Base-by-base conservation (phyloP, 2,329 filamentous ascomycete genomes). In the Alternaria angustiovoidea region DNA sequence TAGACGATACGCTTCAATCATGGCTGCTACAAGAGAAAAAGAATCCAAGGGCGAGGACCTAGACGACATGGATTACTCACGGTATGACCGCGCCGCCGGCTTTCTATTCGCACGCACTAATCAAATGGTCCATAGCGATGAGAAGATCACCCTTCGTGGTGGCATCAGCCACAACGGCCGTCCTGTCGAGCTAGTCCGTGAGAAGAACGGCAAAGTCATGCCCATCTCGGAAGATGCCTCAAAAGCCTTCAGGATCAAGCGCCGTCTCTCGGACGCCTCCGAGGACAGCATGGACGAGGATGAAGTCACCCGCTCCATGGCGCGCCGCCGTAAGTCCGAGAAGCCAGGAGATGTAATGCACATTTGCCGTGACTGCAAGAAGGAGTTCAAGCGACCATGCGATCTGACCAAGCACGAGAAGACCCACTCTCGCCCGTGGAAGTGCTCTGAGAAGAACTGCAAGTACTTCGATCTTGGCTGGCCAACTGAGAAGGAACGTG, bases 361-460 rank as follows among this genome's bases (percentile, higher is more conserved):
- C 81, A 88, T 88, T 71, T 96, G 93, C 84, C 86, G 86, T 64
- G 87, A 93, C 75, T 98, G 94, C 71, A 75, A 74, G 66, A 97
- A 97, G 81, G 88, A 94, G 79, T 98, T 98, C 83, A 96, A 95
- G 81, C 90, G 95, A 63, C 93, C 93, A n/a, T 98, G 95, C 80
- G 95, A 99, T 78, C 84, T 98, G 60, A 97, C 93, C 68, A 98
- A 98, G 84, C 95, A 99, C 81, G 91, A 96, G 82, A 99, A 98
- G 85, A 98, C 94, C 0, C 95, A 99, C 79, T 93, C 92, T 57
- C 91, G 95, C 36, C 95, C 94, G 9, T 97, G 92, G 91, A 99
- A 99, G 83, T 99, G 95, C 80, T 86, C 89, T 7, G 84, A 92
- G 22, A 75, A 86, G 41, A 89, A 87, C 46, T 98, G 95, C 91